These are phyloP conservation scores for Tardiomyces blankii DNA, from an alignment of 1,139 yeast genomes.

Conservation along the genomic window DNA sequence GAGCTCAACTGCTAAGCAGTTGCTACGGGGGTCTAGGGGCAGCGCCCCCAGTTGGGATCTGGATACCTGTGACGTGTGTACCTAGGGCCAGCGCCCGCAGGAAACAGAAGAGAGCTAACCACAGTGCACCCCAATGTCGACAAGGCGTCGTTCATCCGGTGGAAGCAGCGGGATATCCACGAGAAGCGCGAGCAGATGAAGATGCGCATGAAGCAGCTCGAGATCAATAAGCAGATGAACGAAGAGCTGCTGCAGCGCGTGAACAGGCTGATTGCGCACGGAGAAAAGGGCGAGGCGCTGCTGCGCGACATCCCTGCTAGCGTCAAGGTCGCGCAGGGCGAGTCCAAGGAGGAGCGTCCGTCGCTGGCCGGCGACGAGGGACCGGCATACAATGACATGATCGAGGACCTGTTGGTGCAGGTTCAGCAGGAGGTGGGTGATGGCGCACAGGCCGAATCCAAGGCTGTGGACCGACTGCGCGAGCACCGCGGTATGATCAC, in stretches of 20 bases:
- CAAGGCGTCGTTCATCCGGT: slow-evolving; percentile 77
- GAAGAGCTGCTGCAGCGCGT: slow-evolving; percentile 62
- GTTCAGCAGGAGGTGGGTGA: slow-evolving; percentile 37
- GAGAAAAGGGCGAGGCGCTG: slow-evolving; percentile 6
- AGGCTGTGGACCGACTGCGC: slow-evolving; percentile 18
- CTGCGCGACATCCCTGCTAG: slow-evolving; percentile 30
- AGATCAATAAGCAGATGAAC: slow-evolving; percentile 70
- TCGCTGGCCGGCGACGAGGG: slow-evolving; percentile 52
- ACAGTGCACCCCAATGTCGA: slow-evolving; percentile 94
- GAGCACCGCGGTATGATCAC: slow-evolving; percentile 25
- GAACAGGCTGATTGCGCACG: slow-evolving; percentile 38
- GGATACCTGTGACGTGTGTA: no score
- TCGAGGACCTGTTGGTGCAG: slow-evolving; percentile 75
- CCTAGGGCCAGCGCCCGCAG: no score
- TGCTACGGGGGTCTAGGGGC: no score
- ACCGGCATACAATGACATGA: slow-evolving; percentile 86
- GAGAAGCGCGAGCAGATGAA: slow-evolving; percentile 80
- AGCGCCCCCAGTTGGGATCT: no score
- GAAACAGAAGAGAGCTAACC: no score
- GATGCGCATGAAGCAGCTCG: slow-evolving; percentile 60
- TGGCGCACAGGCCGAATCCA: slow-evolving; percentile 11
- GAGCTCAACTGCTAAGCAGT: no score
- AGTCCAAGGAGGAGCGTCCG: slow-evolving; percentile 18
- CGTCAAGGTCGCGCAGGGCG: slow-evolving; percentile 15
- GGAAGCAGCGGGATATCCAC: slow-evolving; percentile 97